Base-by-base conservation (phyloP, 352 stramenopile genomes). In the Phytophthora litchii region DNA sequence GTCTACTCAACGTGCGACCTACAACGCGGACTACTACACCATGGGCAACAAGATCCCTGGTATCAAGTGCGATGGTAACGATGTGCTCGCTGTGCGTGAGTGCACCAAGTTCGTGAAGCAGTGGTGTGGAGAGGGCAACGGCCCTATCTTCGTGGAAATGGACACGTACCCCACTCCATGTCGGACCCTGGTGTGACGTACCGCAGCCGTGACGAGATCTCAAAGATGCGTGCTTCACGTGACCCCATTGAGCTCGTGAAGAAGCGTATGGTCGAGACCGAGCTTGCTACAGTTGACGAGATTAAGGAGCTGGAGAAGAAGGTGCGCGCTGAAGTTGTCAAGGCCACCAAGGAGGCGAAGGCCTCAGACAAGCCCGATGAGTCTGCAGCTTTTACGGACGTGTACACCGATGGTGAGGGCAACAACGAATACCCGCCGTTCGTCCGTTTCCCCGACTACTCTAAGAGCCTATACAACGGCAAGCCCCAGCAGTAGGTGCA, bases 81-180 rank as follows among this genome's bases (percentile, higher is more conserved):
- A 99, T 70, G 95, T 99, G 36, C 85, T 99, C 20, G 96, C 97
- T 21, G 88, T 97, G 66, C 88, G 89, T 51, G 94, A 99, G 78
- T 98, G 96, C 64, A 93, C 98, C 74, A 89, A 96, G 70, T 98
- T 99, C 66, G 77, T 96, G 36, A 99, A 99, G 83, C 81, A 99
- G 46, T 99, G 88, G 78, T 95, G 85, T 57, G 95, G 92, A 16
- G 78, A 83, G 47, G 97, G 97, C 65, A 99, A 99, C 42, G 97
- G 98, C 43, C 98, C 98, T 35, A 99, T 99, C 72, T 99, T 99
- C 76, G 86, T 99, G 13, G 97, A 99, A 81, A 97, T 99, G 91
- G 99, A 97, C 84, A 99, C 98, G 54, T 99, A 99, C 84, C 94
- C 56, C 98, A 99, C 84, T 99, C 94, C 70, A 99, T 99, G 97